Conservation (phyloP, 2,329 filamentous ascomycete genomes). For the Diaporthe citri region DNA sequence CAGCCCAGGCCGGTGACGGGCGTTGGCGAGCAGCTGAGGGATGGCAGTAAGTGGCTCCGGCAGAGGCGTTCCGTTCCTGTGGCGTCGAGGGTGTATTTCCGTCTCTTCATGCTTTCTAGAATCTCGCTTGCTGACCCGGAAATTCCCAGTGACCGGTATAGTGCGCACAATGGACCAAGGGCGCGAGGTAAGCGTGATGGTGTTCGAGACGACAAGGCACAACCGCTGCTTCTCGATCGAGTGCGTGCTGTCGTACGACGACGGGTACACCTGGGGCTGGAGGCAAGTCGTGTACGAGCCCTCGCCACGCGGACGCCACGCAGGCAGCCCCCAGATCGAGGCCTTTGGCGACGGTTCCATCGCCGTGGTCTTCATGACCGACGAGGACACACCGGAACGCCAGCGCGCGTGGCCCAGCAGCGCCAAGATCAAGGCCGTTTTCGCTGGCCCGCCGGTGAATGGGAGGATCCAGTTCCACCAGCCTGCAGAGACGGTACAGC, state of each 20-base stretch:
- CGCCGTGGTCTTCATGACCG: slow-evolving; percentile 61
- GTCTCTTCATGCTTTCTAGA: not conserved
- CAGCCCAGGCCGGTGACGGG: slow-evolving; percentile 52
- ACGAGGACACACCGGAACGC: slow-evolving; percentile 52
- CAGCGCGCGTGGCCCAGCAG: slow-evolving; percentile 53
- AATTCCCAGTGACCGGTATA: slow-evolving; percentile 55
- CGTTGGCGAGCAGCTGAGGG: slow-evolving; percentile 52
- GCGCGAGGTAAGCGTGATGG: slow-evolving; percentile 56
- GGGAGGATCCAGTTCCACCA: slow-evolving; percentile 39
- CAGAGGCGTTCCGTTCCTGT: not conserved
- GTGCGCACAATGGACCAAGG: slow-evolving; percentile 50
- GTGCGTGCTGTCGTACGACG: slow-evolving; percentile 59
- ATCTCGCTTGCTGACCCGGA: not conserved
- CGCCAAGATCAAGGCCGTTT: slow-evolving; percentile 56
- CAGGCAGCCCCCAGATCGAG: slow-evolving; percentile 60
- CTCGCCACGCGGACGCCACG: slow-evolving; percentile 48
- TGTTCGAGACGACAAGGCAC: slow-evolving; percentile 59
- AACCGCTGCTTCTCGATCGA: slow-evolving; percentile 56
- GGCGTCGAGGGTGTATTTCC: not conserved
- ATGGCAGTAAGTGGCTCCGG: slow-evolving; percentile 48
- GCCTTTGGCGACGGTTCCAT: slow-evolving; percentile 54
- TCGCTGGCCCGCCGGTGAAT: slow-evolving; percentile 41
- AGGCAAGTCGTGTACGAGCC: slow-evolving; percentile 57
- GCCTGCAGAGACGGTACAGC: slow-evolving; percentile 19
- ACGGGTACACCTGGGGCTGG: slow-evolving; percentile 54